phyloP scores from a whole-genome alignment of 176 grass and related monocot genomes.

The Zizania latifolia region DNA sequence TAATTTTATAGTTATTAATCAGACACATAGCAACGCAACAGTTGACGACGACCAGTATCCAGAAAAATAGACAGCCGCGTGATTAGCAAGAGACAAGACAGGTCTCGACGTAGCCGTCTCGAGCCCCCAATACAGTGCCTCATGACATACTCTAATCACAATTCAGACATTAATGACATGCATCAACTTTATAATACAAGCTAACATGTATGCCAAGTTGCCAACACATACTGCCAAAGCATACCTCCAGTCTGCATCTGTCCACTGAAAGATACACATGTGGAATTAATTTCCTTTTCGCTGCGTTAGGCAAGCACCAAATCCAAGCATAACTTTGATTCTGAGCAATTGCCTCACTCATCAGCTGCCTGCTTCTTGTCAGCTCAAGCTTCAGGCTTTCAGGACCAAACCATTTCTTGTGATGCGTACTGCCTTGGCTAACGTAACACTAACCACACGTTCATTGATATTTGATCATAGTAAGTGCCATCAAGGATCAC shows the following conservation, averaged over 20 bases:
- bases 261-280: too few species aligned
- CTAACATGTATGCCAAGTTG: too few species aligned
- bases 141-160: constrained; percentile 6
- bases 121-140: constrained; percentile 26
- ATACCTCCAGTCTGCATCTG: constrained; percentile 15
- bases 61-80: constrained; percentile 7
- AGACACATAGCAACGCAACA: too few species aligned
- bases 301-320: too few species aligned
- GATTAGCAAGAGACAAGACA: constrained; percentile 33
- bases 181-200: constrained; percentile 18
- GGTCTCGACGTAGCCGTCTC: constrained; percentile 33
- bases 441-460: neutral
- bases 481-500: too few species aligned
- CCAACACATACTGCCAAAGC: constrained; percentile 12
- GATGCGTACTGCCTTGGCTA: too few species aligned
- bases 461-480: too few species aligned
- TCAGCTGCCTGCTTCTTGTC: neutral
- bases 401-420: neutral
- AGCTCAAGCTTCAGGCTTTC: neutral
- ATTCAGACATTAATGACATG: neutral
- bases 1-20: too few species aligned
- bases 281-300: too few species aligned
- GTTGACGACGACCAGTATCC: neutral
- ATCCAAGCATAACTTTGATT: too few species aligned
- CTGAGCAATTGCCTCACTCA: too few species aligned